These are phyloP conservation scores for Eucalyptus pumila DNA, from an alignment of 345 rosid genomes.

Conservation along the genomic window DNA sequence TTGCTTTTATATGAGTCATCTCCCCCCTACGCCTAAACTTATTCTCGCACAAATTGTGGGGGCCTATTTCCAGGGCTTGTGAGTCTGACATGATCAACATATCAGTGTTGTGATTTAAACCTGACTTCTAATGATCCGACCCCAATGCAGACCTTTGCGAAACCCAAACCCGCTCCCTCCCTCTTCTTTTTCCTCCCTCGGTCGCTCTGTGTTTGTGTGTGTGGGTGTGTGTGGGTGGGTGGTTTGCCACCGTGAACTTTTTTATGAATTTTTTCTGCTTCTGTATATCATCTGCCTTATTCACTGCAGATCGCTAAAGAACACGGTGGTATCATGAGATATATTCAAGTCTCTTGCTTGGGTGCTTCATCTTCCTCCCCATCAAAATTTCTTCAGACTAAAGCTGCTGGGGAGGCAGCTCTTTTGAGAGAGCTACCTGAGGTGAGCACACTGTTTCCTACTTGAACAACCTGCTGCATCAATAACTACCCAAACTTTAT, in stretches of 20 bases:
- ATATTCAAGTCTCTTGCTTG: conserved; percentile 88
- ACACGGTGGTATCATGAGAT: conserved; percentile 97
- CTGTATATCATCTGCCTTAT: neutral
- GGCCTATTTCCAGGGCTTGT: neutral
- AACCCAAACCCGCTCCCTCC: neutral
- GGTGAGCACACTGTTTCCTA: conserved; percentile 16
- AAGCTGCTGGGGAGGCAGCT: conserved; percentile 96
- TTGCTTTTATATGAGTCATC: neutral
- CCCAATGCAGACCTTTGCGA: neutral
- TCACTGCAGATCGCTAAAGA: conserved; percentile 75
- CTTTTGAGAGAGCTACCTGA: conserved; percentile 71
- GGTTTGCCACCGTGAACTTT: neutral
- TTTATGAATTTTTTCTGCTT: neutral
- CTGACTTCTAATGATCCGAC: neutral
- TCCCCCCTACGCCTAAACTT: neutral
- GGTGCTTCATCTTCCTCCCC: conserved; percentile 84
- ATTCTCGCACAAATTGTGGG: neutral
- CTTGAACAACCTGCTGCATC: neutral
- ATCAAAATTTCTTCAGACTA: conserved; percentile 64
- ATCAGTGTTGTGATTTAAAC: neutral
- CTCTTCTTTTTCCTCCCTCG: neutral
- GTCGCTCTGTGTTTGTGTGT: neutral
- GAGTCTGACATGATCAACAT: neutral
- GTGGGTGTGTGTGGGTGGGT: neutral
- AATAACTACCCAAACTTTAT: neutral